Percentiles rank a stretch among this genome's conserved stretches.
Conservation (phyloP, 75 land plant species). For the Sequoiadendron giganteum region DNA sequence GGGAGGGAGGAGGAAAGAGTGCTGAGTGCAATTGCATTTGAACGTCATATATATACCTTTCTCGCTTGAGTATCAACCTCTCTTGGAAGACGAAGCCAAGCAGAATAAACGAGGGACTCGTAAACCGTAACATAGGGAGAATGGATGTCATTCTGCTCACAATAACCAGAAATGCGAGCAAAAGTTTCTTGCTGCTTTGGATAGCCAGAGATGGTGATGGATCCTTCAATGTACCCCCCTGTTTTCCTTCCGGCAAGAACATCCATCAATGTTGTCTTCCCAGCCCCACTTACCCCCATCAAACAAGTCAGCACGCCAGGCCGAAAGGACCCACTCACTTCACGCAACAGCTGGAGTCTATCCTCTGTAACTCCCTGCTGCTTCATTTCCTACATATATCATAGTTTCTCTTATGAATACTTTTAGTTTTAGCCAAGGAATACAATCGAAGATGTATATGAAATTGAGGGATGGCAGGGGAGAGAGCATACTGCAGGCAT, state of each 20-base stretch:
- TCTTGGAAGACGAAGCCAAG: conserved; percentile 36
- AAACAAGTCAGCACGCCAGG: conserved; percentile 15
- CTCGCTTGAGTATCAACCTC: conserved; percentile 19
- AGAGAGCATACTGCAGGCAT: conserved; percentile 47
- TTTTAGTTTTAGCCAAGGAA: background rate
- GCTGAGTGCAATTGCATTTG: too few relatives aligned
- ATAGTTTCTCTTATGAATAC: background rate
- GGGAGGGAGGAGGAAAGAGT: background rate
- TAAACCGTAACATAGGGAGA: conserved; percentile 32
- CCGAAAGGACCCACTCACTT: conserved; percentile 10
- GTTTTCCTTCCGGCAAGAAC: conserved; percentile 23
- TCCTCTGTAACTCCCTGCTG: conserved; percentile 4
- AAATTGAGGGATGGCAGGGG: background rate
- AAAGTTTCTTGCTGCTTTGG: conserved; percentile 32
- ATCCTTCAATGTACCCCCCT: conserved; percentile 19
- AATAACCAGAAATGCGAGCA: conserved; percentile 16
- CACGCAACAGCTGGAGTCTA: conserved; percentile 1
- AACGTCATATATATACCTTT: background rate
- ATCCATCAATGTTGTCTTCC: conserved; percentile 68
- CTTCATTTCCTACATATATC: conserved; percentile 8
- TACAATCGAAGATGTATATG: too few relatives aligned
- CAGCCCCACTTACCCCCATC: conserved; percentile 14
- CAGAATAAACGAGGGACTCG: conserved; percentile 37
- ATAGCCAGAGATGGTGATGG: conserved; percentile 19
- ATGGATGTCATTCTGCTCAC: conserved; percentile 21